Base-by-base conservation (phyloP, 2,329 filamentous ascomycete species). In the Paraconiothyrium brasiliense region DNA sequence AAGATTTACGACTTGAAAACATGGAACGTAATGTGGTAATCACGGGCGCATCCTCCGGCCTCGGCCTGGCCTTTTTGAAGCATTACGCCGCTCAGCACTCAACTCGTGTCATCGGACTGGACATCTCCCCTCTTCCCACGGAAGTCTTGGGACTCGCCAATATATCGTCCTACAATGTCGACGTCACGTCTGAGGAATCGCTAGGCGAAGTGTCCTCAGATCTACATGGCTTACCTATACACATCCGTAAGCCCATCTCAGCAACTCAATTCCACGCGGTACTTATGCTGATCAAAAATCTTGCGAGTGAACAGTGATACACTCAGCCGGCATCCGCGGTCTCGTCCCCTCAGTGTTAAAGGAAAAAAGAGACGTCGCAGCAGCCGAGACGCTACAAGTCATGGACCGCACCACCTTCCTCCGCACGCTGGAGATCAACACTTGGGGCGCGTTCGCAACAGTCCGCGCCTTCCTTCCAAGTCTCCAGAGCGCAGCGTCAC, bases 21-120 rank as follows among this genome's bases (percentile, higher is more conserved):
- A 54, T 54, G 41, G 49, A 48, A 16, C 34, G 24, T 20, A 97
- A 92, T 6, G 84, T 98, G 61, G 81, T 98, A 60, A 88, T 99
- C 70, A 98, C 95, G n/a, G 94, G 95, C 61, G 94, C 94, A 39
- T 95, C 92, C 4, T 95, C 92, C 39, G 95, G 95, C 66, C 97
- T 99, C 78, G 95, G 95, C 35, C 87, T 87, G 59, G 88, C 86
- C 70, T 91, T 76, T 50, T 34, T 73, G 5, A 44, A 66, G 14
- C 67, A 76, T 67, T 74, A 75, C 61, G 54, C 62, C 39, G 65
- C 66, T 0, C 63, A 61, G 1, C 50, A 65, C 0, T 52, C 57
- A 7, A 58, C 46, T 9, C 24, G 27, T 1, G 69, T 75, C 20
- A 52, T 73, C 52, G 73, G 68, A 1, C 27, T 76, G 1, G 73